A percentile compares a stretch with the other conserved stretches of the same genome.
phyloP scores from a whole-genome alignment of 2,329 filamentous ascomycete genomes.

The Aspergillus neoniger region DNA sequence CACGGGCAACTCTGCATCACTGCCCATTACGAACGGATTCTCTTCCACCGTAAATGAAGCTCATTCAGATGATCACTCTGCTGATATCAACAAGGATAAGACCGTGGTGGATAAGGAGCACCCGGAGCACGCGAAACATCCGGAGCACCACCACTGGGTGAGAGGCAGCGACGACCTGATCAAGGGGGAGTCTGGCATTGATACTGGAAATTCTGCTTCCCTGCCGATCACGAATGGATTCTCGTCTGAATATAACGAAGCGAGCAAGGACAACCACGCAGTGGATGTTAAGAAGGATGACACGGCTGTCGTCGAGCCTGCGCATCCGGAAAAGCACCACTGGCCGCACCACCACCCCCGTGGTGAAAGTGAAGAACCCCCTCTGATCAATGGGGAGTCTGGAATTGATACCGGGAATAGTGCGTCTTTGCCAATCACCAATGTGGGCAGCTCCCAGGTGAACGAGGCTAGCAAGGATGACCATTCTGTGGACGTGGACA shows the following conservation, averaged over 20 bases:
- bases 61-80: constrained; percentile 19
- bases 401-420: constrained; percentile 27
- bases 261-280: constrained; percentile 26
- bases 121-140: too few relatives aligned
- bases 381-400: constrained; percentile 25
- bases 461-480: constrained; percentile 6
- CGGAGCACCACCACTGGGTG: not conserved
- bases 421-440: not conserved
- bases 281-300: constrained; percentile 19
- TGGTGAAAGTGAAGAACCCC: not conserved
- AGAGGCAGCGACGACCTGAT: not conserved
- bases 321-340: not conserved
- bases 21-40: not conserved
- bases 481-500: constrained; percentile 21
- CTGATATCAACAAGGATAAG: constrained; percentile 20
- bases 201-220: constrained; percentile 15
- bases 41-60: not conserved
- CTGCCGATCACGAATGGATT: not conserved
- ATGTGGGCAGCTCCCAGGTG: not conserved
- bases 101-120: not conserved
- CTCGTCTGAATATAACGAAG: constrained; percentile 17
- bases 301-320: not conserved
- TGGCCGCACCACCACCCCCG: not conserved
- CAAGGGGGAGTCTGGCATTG: constrained; percentile 12
- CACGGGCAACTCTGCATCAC: constrained; percentile 15